phyloP scores from a whole-genome alignment of 306 rosid genomes.

The Malus fusca region DNA sequence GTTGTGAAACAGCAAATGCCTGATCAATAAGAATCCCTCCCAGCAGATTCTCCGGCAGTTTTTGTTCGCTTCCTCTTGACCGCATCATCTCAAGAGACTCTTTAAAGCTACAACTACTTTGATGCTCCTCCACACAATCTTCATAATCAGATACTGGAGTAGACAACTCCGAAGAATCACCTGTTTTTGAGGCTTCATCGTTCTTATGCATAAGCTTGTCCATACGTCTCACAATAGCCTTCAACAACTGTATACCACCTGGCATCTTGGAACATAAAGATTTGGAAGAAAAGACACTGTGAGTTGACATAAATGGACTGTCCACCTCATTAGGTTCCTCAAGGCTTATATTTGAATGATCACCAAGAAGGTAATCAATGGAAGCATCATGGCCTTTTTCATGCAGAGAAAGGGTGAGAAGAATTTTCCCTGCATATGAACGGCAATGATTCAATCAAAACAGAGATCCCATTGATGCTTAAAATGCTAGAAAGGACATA shows the following conservation, averaged over 20 bases:
- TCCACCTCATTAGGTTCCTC: slow-evolving; percentile 31
- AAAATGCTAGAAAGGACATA: background rate
- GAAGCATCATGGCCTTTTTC: slow-evolving; percentile 30
- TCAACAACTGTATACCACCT: slow-evolving; percentile 47
- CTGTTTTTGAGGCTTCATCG: slow-evolving; percentile 33
- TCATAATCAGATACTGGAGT: slow-evolving; percentile 46
- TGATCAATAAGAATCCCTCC: slow-evolving; percentile 76
- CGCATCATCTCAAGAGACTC: slow-evolving; percentile 56
- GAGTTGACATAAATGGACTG: slow-evolving; percentile 19
- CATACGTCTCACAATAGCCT: slow-evolving; percentile 34
- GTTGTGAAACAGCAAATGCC: slow-evolving; percentile 35
- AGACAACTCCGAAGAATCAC: slow-evolving; percentile 43
- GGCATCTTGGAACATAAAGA: slow-evolving; percentile 26
- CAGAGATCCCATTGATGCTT: background rate
- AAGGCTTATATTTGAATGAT: slow-evolving; percentile 19
- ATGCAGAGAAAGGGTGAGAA: slow-evolving; percentile 58
- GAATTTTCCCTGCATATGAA: slow-evolving; percentile 62
- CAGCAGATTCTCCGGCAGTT: slow-evolving; percentile 56
- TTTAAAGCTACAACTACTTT: slow-evolving; percentile 45
- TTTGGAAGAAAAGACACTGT: slow-evolving; percentile 11
- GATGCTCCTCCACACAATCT: slow-evolving; percentile 32
- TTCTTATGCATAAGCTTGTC: slow-evolving; percentile 59
- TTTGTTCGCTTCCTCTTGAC: slow-evolving; percentile 30
- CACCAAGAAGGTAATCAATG: slow-evolving; percentile 12
- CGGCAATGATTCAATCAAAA: slow-evolving; percentile 6